phyloP scores from a whole-genome alignment of 1,139 yeast species.

The Taphrina wiesneri region DNA sequence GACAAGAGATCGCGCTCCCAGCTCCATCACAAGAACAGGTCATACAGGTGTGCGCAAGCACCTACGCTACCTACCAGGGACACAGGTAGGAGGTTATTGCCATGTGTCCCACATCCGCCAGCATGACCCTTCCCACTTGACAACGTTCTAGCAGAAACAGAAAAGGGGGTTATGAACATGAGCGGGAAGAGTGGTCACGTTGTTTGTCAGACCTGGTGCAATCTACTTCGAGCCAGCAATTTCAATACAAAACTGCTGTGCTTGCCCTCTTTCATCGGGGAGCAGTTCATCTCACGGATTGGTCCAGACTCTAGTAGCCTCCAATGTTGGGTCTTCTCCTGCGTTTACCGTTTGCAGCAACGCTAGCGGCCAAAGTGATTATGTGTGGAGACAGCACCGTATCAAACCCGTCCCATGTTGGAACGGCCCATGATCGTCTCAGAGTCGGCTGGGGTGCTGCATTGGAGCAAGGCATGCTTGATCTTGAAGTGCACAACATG shows the following conservation, averaged over 20 bases:
- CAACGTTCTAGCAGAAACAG: neutral
- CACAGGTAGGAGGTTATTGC: neutral
- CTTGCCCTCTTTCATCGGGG: neutral
- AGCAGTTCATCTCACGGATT: neutral
- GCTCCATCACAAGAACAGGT: no score
- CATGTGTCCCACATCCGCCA: neutral
- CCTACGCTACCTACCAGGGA: neutral
- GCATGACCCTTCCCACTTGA: neutral
- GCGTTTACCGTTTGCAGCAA: neutral
- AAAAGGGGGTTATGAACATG: neutral
- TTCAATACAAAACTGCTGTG: neutral
- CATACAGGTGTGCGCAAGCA: no score
- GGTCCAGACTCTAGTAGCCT: neutral
- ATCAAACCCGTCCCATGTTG: neutral
- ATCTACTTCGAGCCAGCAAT: neutral
- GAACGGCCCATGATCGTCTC: neutral
- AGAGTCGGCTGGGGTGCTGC: constrained; percentile 8
- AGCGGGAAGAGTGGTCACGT: neutral
- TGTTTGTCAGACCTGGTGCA: neutral
- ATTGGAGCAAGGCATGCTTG: neutral
- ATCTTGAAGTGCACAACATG: neutral
- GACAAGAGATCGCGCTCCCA: no score
- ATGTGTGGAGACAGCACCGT: constrained; percentile 6
- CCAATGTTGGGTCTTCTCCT: neutral
- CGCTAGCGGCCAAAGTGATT: neutral